Conservation (phyloP, 192 early-diverging fungal genomes). For the Dispira simplex region DNA sequence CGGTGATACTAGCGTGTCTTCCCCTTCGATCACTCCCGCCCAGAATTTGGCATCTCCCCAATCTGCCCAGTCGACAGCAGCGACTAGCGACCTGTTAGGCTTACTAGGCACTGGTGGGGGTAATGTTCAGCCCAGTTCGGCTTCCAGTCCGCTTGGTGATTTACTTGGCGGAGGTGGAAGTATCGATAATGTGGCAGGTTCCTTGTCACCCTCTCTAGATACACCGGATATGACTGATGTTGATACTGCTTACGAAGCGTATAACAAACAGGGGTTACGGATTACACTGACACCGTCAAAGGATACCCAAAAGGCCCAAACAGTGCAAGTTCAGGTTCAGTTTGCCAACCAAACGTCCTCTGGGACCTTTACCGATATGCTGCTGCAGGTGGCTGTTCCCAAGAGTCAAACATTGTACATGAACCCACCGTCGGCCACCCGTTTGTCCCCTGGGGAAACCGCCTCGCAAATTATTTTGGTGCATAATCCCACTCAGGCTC, state of each 20-base stretch:
- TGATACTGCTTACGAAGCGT: slow-evolving; percentile 36
- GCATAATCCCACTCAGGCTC: slow-evolving; percentile 61
- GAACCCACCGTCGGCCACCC: slow-evolving; percentile 54
- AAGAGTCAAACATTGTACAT: slow-evolving; percentile 83
- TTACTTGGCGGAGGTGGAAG: too few relatives aligned
- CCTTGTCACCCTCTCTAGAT: too few relatives aligned
- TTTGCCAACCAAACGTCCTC: slow-evolving; percentile 47
- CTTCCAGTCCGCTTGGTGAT: background rate
- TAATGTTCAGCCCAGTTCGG: slow-evolving; percentile 9
- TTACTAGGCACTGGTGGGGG: slow-evolving; percentile 12
- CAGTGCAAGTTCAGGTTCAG: slow-evolving; percentile 47
- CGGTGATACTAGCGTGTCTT: slow-evolving; percentile 27
- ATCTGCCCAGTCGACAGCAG: slow-evolving; percentile 14
- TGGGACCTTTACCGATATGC: slow-evolving; percentile 39
- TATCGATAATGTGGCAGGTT: too few relatives aligned
- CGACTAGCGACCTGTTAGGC: slow-evolving; percentile 16
- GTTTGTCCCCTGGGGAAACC: slow-evolving; percentile 35
- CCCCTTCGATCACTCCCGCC: slow-evolving; percentile 22
- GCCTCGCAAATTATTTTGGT: slow-evolving; percentile 74
- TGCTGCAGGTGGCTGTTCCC: slow-evolving; percentile 88
- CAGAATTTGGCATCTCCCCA: slow-evolving; percentile 14
- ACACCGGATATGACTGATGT: background rate
- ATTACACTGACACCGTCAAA: slow-evolving; percentile 63
- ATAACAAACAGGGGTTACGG: slow-evolving; percentile 60
- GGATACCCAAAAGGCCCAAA: slow-evolving; percentile 35